A percentile compares a stretch with the other conserved stretches of the same genome.
Conservation (phyloP, 768 basidiomycete species). For the Leccinum variicolor region DNA sequence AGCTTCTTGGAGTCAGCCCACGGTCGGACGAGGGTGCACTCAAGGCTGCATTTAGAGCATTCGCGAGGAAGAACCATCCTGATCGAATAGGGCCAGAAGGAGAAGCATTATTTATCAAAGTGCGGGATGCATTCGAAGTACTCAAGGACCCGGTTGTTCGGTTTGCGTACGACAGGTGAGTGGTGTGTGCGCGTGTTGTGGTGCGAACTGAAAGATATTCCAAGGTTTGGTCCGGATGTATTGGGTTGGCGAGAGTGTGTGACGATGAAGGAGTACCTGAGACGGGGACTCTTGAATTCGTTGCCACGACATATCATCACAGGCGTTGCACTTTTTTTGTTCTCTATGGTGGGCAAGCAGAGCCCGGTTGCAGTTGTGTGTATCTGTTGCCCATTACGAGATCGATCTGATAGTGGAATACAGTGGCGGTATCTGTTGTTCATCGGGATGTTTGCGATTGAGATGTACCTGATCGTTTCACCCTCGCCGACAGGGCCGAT, state of each 20-base stretch:
- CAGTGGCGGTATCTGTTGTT: constrained; percentile 85
- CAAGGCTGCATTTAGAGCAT: constrained; percentile 70
- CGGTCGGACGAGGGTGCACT: constrained; percentile 63
- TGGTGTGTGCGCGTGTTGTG: not conserved
- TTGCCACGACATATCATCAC: constrained; percentile 67
- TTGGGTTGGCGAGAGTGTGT: constrained; percentile 62
- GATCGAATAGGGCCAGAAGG: constrained; percentile 61
- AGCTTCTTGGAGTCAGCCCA: constrained; percentile 62
- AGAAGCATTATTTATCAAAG: constrained; percentile 63
- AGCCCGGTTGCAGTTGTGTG: constrained; percentile 66
- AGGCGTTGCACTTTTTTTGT: constrained; percentile 53
- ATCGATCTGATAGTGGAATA: constrained; percentile 12
- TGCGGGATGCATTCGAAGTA: constrained; percentile 74
- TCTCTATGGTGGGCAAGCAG: constrained; percentile 56
- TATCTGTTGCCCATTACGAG: constrained; percentile 15
- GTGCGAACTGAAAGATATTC: not conserved
- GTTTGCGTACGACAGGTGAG: constrained; percentile 84
- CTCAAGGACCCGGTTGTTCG: constrained; percentile 72
- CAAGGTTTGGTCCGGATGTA: constrained; percentile 76
- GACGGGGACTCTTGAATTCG: constrained; percentile 58
- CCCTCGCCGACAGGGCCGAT: constrained; percentile 25
- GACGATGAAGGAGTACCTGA: constrained; percentile 69
- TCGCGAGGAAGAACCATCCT: constrained; percentile 74
- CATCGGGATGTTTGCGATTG: constrained; percentile 53
- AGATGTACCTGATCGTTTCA: constrained; percentile 62